phyloP scores from a whole-genome alignment of 352 stramenopile genomes.

The Phytophthora quininea region DNA sequence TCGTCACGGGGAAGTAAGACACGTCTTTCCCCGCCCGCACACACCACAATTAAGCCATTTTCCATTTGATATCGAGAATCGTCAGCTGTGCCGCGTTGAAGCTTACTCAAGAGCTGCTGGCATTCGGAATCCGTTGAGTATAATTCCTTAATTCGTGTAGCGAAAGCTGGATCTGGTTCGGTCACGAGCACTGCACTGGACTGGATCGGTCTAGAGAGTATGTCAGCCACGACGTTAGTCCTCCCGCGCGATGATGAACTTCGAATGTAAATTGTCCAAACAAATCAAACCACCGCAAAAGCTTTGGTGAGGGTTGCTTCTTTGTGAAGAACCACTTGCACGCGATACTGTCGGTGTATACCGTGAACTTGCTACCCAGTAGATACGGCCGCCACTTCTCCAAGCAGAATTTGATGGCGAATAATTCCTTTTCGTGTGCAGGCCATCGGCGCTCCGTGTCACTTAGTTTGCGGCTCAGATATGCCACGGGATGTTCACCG shows the following conservation, averaged over 20 bases:
- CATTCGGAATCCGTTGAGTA: background rate
- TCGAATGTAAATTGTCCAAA: constrained; percentile 3
- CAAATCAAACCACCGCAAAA: constrained; percentile 5
- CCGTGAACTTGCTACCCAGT: background rate
- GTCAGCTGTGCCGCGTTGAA: background rate
- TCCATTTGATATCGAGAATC: background rate
- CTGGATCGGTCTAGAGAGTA: background rate
- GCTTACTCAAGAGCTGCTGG: background rate
- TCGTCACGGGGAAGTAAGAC: background rate
- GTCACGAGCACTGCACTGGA: background rate
- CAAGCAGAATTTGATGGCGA: constrained; percentile 14
- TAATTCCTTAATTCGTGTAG: background rate
- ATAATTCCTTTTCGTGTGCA: constrained; percentile 6
- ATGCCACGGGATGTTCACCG: constrained; percentile 3
- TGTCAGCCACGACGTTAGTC: constrained; percentile 3
- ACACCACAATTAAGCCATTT: background rate
- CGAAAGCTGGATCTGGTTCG: background rate
- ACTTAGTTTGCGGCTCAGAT: background rate
- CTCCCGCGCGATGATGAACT: background rate
- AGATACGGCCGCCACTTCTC: constrained; percentile 15
- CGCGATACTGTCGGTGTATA: constrained; percentile 12
- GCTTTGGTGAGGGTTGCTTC: constrained; percentile 4
- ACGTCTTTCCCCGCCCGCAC: background rate
- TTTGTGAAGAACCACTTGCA: constrained; percentile 14
- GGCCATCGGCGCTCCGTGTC: constrained; percentile 9